Evolutionary conservation across 495 filamentous ascomycete genomes (phyloP).

Genomic region (Xylaria scruposa): DNA sequence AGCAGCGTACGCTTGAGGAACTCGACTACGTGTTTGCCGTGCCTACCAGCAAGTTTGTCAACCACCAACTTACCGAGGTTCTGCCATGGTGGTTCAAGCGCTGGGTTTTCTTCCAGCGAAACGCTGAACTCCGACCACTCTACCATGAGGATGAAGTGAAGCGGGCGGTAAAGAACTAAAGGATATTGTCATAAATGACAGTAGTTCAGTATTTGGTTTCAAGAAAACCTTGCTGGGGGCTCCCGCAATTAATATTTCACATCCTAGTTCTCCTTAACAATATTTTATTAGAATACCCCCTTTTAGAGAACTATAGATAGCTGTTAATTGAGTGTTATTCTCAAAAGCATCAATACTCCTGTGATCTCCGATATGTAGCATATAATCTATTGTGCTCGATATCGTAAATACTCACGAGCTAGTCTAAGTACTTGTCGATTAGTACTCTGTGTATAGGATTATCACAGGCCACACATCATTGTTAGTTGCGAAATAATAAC

Average conservation of each 20-base stretch:
- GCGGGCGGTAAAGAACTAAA: neutral
- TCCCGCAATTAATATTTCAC: conserved; percentile 7
- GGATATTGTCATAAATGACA: neutral
- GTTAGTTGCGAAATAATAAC: too few species aligned
- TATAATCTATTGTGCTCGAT: neutral
- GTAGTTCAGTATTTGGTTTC: neutral
- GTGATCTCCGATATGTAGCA: neutral
- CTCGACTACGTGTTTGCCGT: conserved; percentile 85
- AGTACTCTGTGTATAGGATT: neutral
- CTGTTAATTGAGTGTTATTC: neutral
- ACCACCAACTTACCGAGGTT: conserved; percentile 67
- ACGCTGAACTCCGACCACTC: conserved; percentile 63
- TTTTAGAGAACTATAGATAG: conserved; percentile 11
- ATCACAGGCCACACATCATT: too few species aligned
- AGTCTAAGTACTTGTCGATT: neutral
- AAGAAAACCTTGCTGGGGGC: too few species aligned
- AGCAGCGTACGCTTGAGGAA: conserved; percentile 75
- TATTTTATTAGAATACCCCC: conserved; percentile 2
- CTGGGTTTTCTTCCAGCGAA: conserved; percentile 65
- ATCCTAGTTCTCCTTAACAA: neutral
- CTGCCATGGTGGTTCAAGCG: conserved; percentile 74
- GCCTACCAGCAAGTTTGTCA: conserved; percentile 65
- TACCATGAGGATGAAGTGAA: conserved; percentile 52
- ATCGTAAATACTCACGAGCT: neutral
- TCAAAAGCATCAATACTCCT: neutral